Evolutionary conservation across 2,329 filamentous ascomycete genomes (phyloP).

Genomic region (Endoconidiophora polonica): DNA sequence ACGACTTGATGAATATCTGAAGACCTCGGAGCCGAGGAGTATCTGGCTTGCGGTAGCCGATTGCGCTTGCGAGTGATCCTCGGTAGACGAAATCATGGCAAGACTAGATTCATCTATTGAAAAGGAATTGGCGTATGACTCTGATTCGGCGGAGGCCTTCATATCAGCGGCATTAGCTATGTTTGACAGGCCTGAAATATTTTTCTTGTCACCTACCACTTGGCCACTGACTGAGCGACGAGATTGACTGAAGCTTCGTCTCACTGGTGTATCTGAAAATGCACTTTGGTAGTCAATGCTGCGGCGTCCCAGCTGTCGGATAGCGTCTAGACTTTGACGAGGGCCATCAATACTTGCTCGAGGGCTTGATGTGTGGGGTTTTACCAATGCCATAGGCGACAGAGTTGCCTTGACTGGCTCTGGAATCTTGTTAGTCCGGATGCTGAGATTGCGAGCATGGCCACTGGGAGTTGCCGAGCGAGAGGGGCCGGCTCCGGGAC

Average conservation of each 20-base stretch:
- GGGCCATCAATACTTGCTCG: conserved; percentile 36
- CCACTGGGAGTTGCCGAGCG: neutral
- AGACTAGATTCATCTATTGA: conserved; percentile 52
- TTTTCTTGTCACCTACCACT: conserved; percentile 25
- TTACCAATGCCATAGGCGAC: conserved; percentile 31
- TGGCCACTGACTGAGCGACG: conserved; percentile 34
- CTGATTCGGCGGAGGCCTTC: conserved; percentile 44
- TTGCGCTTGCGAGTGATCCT: conserved; percentile 45
- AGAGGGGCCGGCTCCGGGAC: neutral
- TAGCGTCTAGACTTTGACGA: conserved; percentile 37
- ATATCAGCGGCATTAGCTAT: conserved; percentile 30
- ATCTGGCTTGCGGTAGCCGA: conserved; percentile 58
- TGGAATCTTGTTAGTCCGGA: conserved; percentile 27
- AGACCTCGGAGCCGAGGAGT: conserved; percentile 70
- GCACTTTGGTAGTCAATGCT: conserved; percentile 36
- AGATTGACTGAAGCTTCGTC: conserved; percentile 47
- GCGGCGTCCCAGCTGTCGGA: conserved; percentile 29
- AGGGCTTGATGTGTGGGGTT: conserved; percentile 31
- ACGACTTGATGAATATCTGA: conserved; percentile 25
- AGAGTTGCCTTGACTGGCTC: conserved; percentile 47
- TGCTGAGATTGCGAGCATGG: conserved; percentile 15
- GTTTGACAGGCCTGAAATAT: neutral
- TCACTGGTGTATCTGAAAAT: conserved; percentile 26
- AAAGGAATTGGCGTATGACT: conserved; percentile 47
- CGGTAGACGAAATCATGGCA: conserved; percentile 50